These are phyloP conservation scores for Colletotrichum somersetense DNA, from an alignment of 2,329 filamentous ascomycete genomes.

Conservation along the genomic window DNA sequence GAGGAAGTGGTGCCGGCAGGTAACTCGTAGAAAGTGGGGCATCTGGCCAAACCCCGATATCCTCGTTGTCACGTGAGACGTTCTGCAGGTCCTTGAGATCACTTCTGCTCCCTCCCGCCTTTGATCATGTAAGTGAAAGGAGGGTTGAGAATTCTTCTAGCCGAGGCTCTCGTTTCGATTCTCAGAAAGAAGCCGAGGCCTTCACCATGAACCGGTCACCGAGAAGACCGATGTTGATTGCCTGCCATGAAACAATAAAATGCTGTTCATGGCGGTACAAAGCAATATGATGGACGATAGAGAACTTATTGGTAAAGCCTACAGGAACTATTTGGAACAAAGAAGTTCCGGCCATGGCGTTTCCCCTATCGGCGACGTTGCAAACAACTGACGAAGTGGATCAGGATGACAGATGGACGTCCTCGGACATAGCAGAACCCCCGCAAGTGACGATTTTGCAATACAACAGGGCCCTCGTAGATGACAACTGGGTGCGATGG, in stretches of 20 bases:
- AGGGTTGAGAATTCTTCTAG: background rate
- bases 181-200: background rate
- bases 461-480: background rate
- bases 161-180: background rate
- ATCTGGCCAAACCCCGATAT: background rate
- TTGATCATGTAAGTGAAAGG: background rate
- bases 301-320: no score
- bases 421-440: background rate
- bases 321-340: no score
- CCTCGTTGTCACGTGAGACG: background rate
- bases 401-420: background rate
- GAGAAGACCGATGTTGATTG: background rate
- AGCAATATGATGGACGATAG: background rate
- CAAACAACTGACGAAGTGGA: background rate
- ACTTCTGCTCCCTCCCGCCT: no score
- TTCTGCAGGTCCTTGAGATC: no score
- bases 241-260: no score
- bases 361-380: no score
- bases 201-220: background rate
- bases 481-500: background rate
- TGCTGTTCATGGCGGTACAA: background rate
- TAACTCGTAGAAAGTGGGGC: background rate
- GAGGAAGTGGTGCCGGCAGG: background rate
- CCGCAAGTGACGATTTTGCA: background rate
- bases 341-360: background rate